Percentiles rank a stretch among this genome's conserved stretches.
phyloP scores from a whole-genome alignment of 441 rosid species.

The Iberis amara region DNA sequence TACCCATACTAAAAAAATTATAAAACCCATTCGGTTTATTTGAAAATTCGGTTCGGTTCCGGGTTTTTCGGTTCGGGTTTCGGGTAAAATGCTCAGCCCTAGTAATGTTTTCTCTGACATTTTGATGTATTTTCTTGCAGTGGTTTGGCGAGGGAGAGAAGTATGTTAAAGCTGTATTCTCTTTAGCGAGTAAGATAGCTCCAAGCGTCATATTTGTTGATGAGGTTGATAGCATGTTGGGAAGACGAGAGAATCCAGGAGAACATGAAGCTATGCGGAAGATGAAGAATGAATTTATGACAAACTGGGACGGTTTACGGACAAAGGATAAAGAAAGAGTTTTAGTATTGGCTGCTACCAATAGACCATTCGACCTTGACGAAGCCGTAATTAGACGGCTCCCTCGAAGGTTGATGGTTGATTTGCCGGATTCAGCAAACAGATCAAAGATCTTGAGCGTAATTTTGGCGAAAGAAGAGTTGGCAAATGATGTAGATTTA shows the following conservation, averaged over 20 bases:
- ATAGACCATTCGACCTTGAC: conserved; percentile 96
- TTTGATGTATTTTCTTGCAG: conserved; percentile 42
- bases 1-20: no score
- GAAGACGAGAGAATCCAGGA: conserved; percentile 97
- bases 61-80: no score
- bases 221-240: conserved; percentile 99
- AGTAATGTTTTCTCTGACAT: conserved; percentile 17
- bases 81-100: no score
- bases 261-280: conserved; percentile 99
- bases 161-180: conserved; percentile 97
- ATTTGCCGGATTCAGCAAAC: conserved; percentile 83
- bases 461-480: conserved; percentile 84
- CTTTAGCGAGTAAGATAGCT: conserved; percentile 97
- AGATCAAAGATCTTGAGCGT: conserved; percentile 76
- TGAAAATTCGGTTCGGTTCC: no score
- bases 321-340: conserved; percentile 96
- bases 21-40: no score
- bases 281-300: conserved; percentile 99
- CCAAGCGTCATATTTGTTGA: conserved; percentile 95
- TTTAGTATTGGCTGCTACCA: conserved; percentile 93
- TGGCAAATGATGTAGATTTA: conserved; percentile 63
- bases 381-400: conserved; percentile 99
- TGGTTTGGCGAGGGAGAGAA: conserved; percentile 99
- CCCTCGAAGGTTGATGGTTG: conserved; percentile 97
- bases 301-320: conserved; percentile 96